Evolutionary conservation across 2,329 filamentous ascomycete genomes (phyloP).

Genomic region (Eutypella sp.): DNA sequence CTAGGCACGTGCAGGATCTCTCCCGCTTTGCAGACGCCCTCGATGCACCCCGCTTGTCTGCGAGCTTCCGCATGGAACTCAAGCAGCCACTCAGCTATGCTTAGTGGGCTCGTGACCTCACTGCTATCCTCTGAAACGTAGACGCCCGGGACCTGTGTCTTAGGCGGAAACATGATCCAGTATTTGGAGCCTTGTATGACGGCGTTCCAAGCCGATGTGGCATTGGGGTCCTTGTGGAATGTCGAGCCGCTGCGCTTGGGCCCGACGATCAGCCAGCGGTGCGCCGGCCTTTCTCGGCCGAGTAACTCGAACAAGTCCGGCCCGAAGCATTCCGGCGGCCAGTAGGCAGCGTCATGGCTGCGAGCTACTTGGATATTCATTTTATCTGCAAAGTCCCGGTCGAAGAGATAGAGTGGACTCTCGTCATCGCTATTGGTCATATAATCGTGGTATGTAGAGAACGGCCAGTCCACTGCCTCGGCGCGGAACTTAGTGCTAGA

Average conservation of each 20-base stretch:
- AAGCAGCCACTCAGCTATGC: conserved; percentile 94
- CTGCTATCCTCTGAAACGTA: conserved; percentile 85
- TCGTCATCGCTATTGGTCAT: conserved; percentile 78
- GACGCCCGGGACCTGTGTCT: conserved; percentile 76
- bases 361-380: conserved; percentile 65
- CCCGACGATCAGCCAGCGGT: conserved; percentile 89
- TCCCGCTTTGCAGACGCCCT: conserved; percentile 78
- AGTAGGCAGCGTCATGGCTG: conserved; percentile 56
- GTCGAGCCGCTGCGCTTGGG: conserved; percentile 84
- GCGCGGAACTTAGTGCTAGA: conserved; percentile 70
- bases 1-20: conserved; percentile 90
- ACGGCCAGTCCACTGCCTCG: conserved; percentile 89
- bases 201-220: conserved; percentile 85
- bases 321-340: conserved; percentile 78
- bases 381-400: conserved; percentile 80
- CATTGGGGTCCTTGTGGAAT: conserved; percentile 82
- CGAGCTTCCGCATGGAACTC: conserved; percentile 84
- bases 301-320: conserved; percentile 80
- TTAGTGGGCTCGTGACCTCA: conserved; percentile 89
- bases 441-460: conserved; percentile 76
- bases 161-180: conserved; percentile 96
- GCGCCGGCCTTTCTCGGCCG: conserved; percentile 72
- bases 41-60: conserved; percentile 67
- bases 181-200: conserved; percentile 88
- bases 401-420: conserved; percentile 88